phyloP scores from a whole-genome alignment of 495 filamentous ascomycete species.

The Usnea hakonensis region DNA sequence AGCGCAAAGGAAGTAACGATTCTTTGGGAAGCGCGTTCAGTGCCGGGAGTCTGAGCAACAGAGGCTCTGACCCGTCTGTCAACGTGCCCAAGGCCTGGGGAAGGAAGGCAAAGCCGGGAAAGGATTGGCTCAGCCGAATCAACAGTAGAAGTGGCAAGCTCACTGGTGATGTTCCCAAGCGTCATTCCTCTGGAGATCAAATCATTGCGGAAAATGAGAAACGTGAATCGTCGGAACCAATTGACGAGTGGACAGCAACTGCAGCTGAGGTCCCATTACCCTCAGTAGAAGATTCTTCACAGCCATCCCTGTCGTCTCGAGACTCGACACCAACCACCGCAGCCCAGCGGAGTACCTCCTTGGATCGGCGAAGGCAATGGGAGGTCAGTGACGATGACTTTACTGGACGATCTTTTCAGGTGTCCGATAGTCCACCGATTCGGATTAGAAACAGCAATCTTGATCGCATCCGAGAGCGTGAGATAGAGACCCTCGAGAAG shows the following conservation, averaged over 20 bases:
- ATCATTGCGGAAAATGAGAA: conserved; percentile 11
- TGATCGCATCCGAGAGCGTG: conserved; percentile 50
- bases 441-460: conserved; percentile 36
- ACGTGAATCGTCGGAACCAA: conserved; percentile 13
- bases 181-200: conserved; percentile 23
- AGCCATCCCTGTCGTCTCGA: conserved; percentile 29
- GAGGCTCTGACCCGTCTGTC: conserved; percentile 41
- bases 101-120: conserved; percentile 40
- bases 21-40: conserved; percentile 26
- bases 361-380: conserved; percentile 46
- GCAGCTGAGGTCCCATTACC: conserved; percentile 38
- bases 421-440: conserved; percentile 54
- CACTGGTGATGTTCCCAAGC: conserved; percentile 19
- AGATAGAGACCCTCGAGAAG: conserved; percentile 51
- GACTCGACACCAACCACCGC: conserved; percentile 32
- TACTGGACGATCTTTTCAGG: conserved; percentile 52
- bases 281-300: conserved; percentile 37
- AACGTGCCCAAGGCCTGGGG: conserved; percentile 55
- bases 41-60: conserved; percentile 30
- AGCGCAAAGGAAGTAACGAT: conserved; percentile 30
- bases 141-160: conserved; percentile 22
- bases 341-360: conserved; percentile 31
- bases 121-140: conserved; percentile 46
- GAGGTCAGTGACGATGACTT: conserved; percentile 52
- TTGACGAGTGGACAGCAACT: conserved; percentile 26